Evolutionary conservation across 192 early-diverging fungal species (phyloP).

Genomic region (Mortierella antarctica): DNA sequence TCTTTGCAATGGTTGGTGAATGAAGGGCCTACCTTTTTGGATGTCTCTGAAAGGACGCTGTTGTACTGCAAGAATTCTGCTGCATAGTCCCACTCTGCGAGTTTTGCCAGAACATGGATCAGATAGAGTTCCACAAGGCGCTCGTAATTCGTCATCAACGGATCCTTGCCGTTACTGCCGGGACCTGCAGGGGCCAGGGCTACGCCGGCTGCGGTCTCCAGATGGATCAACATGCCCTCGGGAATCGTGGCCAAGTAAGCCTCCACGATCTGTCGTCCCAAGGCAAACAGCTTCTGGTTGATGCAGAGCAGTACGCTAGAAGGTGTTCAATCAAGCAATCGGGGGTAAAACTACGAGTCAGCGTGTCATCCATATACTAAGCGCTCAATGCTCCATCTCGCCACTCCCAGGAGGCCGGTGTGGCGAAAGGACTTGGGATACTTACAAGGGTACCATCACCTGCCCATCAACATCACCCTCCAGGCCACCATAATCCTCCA

Average conservation of each 20-base stretch:
- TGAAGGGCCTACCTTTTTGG: constrained; percentile 44
- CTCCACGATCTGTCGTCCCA: constrained; percentile 39
- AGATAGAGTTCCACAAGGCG: constrained; percentile 54
- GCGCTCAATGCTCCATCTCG: not conserved
- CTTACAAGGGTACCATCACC: constrained; percentile 55
- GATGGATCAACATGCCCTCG: constrained; percentile 36
- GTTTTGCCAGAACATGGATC: constrained; percentile 52
- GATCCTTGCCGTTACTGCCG: constrained; percentile 23
- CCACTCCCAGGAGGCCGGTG: not conserved
- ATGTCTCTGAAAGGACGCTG: constrained; percentile 32
- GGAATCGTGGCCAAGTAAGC: constrained; percentile 34
- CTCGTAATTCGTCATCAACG: constrained; percentile 55
- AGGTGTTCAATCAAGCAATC: not conserved
- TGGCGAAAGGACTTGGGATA: not conserved
- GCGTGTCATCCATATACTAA: not conserved
- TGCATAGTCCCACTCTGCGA: constrained; percentile 55
- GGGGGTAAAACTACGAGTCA: not conserved
- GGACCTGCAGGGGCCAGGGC: constrained; percentile 2
- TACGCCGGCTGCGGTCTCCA: constrained; percentile 40
- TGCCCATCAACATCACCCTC: constrained; percentile 57
- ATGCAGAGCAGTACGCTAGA: constrained; percentile 33
- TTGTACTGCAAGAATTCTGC: constrained; percentile 51
- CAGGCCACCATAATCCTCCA: constrained; percentile 50
- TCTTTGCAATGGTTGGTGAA: not conserved
- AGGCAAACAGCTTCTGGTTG: constrained; percentile 31